Conservation (phyloP, 257 asterid species). For the Forsythia viridissima region DNA sequence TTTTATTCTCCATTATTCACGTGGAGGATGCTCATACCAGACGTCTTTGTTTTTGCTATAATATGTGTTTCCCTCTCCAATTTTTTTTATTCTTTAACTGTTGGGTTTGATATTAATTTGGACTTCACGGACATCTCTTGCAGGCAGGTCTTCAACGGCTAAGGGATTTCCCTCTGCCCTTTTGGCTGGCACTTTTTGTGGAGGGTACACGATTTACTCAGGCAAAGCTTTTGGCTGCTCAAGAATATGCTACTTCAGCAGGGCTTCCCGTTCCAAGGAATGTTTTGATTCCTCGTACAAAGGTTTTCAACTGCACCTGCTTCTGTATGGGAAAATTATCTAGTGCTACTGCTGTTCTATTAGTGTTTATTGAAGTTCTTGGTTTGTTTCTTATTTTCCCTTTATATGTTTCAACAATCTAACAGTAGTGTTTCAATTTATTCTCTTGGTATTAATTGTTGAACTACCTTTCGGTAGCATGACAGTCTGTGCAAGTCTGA, state of each 20-base stretch:
- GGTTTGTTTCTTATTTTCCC: not conserved
- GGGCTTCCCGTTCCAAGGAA: conserved; percentile 90
- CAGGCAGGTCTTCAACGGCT: conserved; percentile 79
- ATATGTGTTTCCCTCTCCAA: not conserved
- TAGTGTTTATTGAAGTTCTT: not conserved
- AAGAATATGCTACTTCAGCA: conserved; percentile 80
- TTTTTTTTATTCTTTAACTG: not conserved
- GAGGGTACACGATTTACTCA: conserved; percentile 98
- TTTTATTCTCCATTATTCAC: not conserved
- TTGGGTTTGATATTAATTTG: conserved; percentile 11
- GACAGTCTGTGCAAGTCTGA: not conserved
- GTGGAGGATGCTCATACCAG: not conserved
- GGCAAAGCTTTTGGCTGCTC: conserved; percentile 95
- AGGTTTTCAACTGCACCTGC: conserved; percentile 48
- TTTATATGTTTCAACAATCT: not conserved
- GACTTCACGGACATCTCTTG: conserved; percentile 27
- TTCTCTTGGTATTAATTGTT: not conserved
- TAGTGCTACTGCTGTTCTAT: not conserved
- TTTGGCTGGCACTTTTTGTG: conserved; percentile 96
- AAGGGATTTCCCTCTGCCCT: conserved; percentile 80
- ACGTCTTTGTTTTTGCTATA: not conserved
- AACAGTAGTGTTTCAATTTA: not conserved
- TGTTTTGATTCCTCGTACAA: conserved; percentile 95
- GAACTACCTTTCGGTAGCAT: not conserved
- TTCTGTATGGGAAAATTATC: not conserved